These are phyloP conservation scores for Penicillium sp. DNA, from an alignment of 2,329 filamentous ascomycete species.

Conservation along the genomic window DNA sequence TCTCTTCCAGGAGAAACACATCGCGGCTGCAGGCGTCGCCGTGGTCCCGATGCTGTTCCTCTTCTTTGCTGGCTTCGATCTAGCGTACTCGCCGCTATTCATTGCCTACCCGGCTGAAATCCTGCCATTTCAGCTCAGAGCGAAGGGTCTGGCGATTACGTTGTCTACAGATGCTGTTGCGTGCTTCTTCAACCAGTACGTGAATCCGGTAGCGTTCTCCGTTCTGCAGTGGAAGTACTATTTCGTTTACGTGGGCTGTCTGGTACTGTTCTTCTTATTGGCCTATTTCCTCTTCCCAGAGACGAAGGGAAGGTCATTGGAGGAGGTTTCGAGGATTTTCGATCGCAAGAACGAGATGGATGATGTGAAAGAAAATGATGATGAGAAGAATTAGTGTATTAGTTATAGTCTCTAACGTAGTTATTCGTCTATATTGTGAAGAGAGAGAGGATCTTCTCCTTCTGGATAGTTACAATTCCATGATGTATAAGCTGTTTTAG, in stretches of 20 bases:
- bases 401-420: neutral
- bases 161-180: slow-evolving; percentile 27
- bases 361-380: neutral
- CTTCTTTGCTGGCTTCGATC: slow-evolving; percentile 31
- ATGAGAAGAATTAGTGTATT: neutral
- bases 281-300: slow-evolving; percentile 42
- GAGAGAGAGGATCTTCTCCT: neutral
- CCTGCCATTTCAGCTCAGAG: slow-evolving; percentile 38
- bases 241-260: slow-evolving; percentile 41
- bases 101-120: slow-evolving; percentile 32
- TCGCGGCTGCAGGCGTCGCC: slow-evolving; percentile 26
- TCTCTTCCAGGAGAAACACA: slow-evolving; percentile 22
- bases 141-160: slow-evolving; percentile 34
- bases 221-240: slow-evolving; percentile 45
- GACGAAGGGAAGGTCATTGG: slow-evolving; percentile 25
- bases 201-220: slow-evolving; percentile 44
- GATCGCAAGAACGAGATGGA: slow-evolving; percentile 7
- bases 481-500: neutral
- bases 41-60: slow-evolving; percentile 39
- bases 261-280: slow-evolving; percentile 18
- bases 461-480: neutral
- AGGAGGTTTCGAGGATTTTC: slow-evolving; percentile 24
- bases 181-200: slow-evolving; percentile 44
- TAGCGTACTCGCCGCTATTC: slow-evolving; percentile 29
- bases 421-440: neutral